Evolutionary conservation across 768 basidiomycete species (phyloP).

Genomic region (Dentipellis sp.): DNA sequence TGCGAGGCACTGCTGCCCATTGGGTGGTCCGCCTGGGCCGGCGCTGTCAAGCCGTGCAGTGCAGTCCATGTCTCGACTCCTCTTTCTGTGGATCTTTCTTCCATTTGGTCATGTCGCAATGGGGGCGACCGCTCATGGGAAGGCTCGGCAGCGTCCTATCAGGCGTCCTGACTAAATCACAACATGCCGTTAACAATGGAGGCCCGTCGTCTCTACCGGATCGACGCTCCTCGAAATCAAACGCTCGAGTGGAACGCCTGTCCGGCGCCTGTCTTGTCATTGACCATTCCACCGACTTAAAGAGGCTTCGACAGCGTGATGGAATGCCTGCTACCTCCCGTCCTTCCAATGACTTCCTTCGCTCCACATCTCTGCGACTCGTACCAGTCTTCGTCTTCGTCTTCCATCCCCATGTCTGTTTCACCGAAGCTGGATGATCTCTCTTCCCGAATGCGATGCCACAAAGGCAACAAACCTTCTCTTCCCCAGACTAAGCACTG

Average conservation of each 20-base stretch:
- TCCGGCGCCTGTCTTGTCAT: not conserved
- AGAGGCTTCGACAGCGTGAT: no score
- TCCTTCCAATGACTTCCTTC: not conserved
- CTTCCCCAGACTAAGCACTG: conserved; percentile 59
- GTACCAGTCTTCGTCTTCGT: not conserved
- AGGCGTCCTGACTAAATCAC: not conserved
- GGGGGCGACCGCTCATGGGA: not conserved
- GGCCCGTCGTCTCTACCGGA: not conserved
- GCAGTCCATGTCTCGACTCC: no score
- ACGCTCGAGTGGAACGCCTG: not conserved
- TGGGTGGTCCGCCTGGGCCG: no score
- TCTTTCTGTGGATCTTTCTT: no score
- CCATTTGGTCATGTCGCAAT: no score
- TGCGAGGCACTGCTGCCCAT: no score
- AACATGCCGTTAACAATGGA: not conserved
- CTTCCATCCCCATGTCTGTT: conserved; percentile 6
- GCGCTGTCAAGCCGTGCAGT: no score
- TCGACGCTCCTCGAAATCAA: not conserved
- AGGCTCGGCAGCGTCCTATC: not conserved
- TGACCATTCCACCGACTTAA: no score
- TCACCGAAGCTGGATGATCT: conserved; percentile 10
- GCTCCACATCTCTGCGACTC: not conserved
- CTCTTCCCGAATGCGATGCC: conserved; percentile 37
- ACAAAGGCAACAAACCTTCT: conserved; percentile 50
- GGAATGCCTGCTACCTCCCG: no score